Percentiles rank a stretch among this genome's conserved stretches.
Evolutionary conservation across 2,329 filamentous ascomycete species (phyloP).

Genomic region (Hortaea sp.): DNA sequence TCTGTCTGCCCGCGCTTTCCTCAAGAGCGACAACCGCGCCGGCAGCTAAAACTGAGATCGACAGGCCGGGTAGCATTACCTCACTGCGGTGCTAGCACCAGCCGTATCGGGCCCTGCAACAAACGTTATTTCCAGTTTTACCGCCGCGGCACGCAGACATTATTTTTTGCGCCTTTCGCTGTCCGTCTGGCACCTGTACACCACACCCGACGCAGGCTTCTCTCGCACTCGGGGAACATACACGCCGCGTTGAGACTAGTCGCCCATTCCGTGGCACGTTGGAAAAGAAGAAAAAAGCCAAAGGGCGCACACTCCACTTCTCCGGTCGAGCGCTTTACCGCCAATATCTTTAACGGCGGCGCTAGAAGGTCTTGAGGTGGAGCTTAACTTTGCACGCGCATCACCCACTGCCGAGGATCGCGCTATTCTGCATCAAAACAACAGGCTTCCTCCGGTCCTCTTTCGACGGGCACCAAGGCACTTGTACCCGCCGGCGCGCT

Average conservation of each 20-base stretch:
- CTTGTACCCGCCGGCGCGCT: constrained; percentile 26
- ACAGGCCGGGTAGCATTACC: constrained; percentile 21
- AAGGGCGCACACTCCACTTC: background rate
- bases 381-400: constrained; percentile 29
- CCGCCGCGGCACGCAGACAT: constrained; percentile 22
- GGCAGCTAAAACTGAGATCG: constrained; percentile 21
- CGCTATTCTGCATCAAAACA: constrained; percentile 31
- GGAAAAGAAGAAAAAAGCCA: background rate
- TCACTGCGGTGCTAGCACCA: constrained; percentile 22
- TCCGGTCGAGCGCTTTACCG: background rate
- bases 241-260: no score
- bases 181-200: constrained; percentile 14
- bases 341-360: constrained; percentile 13
- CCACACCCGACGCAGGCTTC: constrained; percentile 1
- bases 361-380: constrained; percentile 22
- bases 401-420: constrained; percentile 36
- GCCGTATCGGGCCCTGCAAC: constrained; percentile 21
- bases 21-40: constrained; percentile 12
- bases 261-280: background rate
- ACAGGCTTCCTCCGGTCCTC: constrained; percentile 22
- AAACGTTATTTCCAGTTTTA: constrained; percentile 27
- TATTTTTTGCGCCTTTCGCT: constrained; percentile 16
- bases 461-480: constrained; percentile 17
- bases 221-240: no score
- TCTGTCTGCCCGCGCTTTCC: constrained; percentile 13